Conservation (phyloP, 495 filamentous ascomycete species). For the Sabuloglossum arenarium region DNA sequence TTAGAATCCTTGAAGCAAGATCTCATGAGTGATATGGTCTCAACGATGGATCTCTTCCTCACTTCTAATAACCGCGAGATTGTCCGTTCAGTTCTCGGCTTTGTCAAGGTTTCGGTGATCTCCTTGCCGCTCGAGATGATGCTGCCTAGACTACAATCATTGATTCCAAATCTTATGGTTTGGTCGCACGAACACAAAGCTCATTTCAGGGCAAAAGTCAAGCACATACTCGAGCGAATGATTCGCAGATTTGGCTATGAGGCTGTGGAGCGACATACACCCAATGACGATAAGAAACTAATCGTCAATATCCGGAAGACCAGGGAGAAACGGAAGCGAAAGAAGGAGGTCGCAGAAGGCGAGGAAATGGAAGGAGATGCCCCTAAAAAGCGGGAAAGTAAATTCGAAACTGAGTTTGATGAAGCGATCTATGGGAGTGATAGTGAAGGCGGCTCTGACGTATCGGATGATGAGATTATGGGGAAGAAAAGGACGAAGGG, state of each 20-base stretch:
- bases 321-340: slow-evolving; percentile 67
- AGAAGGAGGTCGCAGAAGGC: slow-evolving; percentile 34
- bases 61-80: slow-evolving; percentile 92
- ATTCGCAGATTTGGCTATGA: slow-evolving; percentile 76
- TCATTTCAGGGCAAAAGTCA: slow-evolving; percentile 86
- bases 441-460: slow-evolving; percentile 39
- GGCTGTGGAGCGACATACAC: slow-evolving; percentile 49
- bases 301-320: slow-evolving; percentile 87
- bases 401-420: slow-evolving; percentile 83
- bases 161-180: slow-evolving; percentile 77
- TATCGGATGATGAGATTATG: slow-evolving; percentile 35
- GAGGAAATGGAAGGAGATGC: slow-evolving; percentile 24
- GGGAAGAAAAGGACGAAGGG: slow-evolving; percentile 22
- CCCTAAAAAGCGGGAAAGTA: slow-evolving; percentile 24
- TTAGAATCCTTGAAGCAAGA: neutral
- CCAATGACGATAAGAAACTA: slow-evolving; percentile 71
- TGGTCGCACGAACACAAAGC: slow-evolving; percentile 98
- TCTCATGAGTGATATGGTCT: slow-evolving; percentile 49
- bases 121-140: slow-evolving; percentile 58
- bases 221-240: slow-evolving; percentile 88
- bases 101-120: slow-evolving; percentile 88
- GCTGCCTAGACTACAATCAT: slow-evolving; percentile 42
- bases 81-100: slow-evolving; percentile 77
- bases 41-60: slow-evolving; percentile 85
- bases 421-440: slow-evolving; percentile 75